phyloP scores from a whole-genome alignment of 164 flowering plant species.

The Annona squamosa region DNA sequence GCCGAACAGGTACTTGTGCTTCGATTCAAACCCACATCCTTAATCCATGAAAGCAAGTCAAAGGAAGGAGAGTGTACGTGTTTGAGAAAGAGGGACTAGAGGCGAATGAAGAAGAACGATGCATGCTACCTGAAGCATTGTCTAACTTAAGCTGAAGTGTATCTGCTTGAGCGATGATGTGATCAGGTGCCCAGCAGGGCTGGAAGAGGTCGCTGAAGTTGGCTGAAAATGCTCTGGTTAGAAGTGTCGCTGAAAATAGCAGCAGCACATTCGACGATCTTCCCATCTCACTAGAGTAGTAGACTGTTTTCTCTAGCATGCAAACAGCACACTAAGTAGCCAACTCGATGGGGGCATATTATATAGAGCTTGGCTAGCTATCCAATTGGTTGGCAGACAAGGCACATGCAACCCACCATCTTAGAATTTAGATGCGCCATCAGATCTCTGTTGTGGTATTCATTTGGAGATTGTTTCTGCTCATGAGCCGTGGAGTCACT shows the following conservation, averaged over 20 bases:
- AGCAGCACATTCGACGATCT: neutral
- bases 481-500: neutral
- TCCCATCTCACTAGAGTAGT: neutral
- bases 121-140: constrained; percentile 17
- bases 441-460: neutral
- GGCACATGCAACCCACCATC: neutral
- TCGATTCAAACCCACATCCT: constrained; percentile 40
- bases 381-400: neutral
- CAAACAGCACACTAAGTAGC: neutral
- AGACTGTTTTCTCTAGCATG: neutral
- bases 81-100: neutral
- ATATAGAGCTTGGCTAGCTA: neutral
- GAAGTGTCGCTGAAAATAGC: neutral
- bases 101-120: neutral
- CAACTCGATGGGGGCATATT: neutral
- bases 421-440: neutral
- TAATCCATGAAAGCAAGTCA: neutral
- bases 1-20: constrained; percentile 35
- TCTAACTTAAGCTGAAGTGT: constrained; percentile 17
- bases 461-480: neutral
- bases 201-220: constrained; percentile 24
- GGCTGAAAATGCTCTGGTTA: constrained; percentile 2
- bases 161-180: constrained; percentile 16
- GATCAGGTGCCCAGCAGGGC: constrained; percentile 34
- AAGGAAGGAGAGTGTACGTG: neutral